A percentile compares a stretch with the other conserved stretches of the same genome.
phyloP scores from a whole-genome alignment of 163 green algal species.

The Picocystis sp. region DNA sequence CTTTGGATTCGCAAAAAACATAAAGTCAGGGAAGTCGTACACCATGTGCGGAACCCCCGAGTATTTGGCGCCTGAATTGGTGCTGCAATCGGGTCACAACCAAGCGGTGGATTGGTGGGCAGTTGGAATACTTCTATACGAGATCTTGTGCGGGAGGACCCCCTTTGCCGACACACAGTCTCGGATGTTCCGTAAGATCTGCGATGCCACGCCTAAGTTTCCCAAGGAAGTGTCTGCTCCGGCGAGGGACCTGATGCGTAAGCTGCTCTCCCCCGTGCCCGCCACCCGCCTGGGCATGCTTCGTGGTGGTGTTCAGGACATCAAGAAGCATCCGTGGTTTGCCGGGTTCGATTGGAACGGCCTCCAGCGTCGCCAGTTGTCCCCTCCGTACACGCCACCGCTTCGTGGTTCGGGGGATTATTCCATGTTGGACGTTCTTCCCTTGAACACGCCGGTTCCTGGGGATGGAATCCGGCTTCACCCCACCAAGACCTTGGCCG shows the following conservation, averaged over 20 bases:
- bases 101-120: conserved; percentile 85
- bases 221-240: no score
- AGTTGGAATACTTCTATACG: conserved; percentile 81
- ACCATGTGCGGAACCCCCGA: conserved; percentile 94
- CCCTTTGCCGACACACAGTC: no score
- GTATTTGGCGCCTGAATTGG: conserved; percentile 90
- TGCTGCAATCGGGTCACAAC: conserved; percentile 87
- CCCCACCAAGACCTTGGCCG: no score
- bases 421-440: no score
- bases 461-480: no score
- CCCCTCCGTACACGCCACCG: conserved; percentile 38
- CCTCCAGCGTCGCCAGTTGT: conserved; percentile 48
- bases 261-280: conserved; percentile 11
- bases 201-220: no score
- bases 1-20: conserved; percentile 89
- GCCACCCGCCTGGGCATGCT: conserved; percentile 32
- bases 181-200: no score
- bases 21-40: conserved; percentile 56
- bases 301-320: conserved; percentile 50
- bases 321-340: conserved; percentile 89
- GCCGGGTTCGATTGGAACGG: conserved; percentile 71
- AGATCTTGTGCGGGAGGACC: conserved; percentile 75
- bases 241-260: conserved; percentile 19
- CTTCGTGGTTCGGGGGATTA: no score
- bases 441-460: no score